Percentiles rank a stretch among this genome's conserved stretches.
These are phyloP conservation scores for Pelargonium nanum DNA, from an alignment of 345 rosid species.

Conservation along the genomic window DNA sequence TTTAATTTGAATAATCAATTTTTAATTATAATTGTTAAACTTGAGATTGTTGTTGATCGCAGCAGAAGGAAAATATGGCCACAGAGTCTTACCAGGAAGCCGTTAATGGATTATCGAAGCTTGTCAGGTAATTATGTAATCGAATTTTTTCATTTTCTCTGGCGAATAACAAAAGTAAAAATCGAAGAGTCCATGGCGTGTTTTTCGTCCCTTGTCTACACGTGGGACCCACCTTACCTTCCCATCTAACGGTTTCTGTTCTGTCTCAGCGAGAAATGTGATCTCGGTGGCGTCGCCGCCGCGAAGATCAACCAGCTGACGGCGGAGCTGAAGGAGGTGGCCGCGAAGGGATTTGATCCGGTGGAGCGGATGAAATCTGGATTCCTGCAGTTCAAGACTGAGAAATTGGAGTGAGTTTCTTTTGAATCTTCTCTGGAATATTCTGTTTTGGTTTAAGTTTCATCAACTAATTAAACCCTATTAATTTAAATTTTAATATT, in stretches of 20 bases:
- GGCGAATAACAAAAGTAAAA: not conserved
- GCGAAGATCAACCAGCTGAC: constrained; percentile 70
- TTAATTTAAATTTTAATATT: no score
- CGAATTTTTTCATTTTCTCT: not conserved
- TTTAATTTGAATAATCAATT: not conserved
- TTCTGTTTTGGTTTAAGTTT: not conserved
- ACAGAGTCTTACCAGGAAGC: constrained; percentile 59
- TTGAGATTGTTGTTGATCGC: not conserved
- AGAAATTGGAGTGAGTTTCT: constrained; percentile 57
- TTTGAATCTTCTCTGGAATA: not conserved
- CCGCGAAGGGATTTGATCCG: constrained; percentile 36
- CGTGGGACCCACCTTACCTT: constrained; percentile 5
- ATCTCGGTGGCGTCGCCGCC: constrained; percentile 65
- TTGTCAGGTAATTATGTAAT: constrained; percentile 49
- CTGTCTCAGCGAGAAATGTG: constrained; percentile 44
- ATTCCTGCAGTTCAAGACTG: constrained; percentile 58
- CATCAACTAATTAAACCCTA: not conserved
- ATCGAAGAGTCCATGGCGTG: not conserved
- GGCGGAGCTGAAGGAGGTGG: constrained; percentile 52
- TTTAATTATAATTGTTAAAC: not conserved
- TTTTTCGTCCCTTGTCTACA: not conserved
- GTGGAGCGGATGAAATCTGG: constrained; percentile 54
- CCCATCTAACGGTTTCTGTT: constrained; percentile 8
- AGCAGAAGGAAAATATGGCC: constrained; percentile 49
- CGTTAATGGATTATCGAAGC: constrained; percentile 61